Conservation (phyloP, 371 early-diverging fungal genomes). For the Mortierella sp. region DNA sequence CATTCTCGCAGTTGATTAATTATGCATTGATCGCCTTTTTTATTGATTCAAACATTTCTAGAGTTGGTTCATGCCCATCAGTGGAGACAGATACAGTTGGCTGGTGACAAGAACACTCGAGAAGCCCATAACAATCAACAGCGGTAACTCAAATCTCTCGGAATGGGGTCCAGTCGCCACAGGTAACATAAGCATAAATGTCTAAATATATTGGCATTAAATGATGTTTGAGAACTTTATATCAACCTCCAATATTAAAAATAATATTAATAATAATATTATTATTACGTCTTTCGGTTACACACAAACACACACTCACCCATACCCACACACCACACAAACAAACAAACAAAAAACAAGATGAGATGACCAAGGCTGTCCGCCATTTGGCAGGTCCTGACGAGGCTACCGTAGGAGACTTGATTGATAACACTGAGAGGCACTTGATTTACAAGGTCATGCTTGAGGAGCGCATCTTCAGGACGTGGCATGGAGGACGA, state of each 20-base stretch:
- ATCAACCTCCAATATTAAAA: no score
- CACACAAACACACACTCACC: no score
- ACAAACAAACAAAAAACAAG: neutral
- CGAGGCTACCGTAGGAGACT: conserved; percentile 18
- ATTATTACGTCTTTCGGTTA: no score
- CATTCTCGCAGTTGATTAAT: no score
- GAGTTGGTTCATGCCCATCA: conserved; percentile 33
- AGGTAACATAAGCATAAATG: conserved; percentile 4
- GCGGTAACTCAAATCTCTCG: conserved; percentile 10
- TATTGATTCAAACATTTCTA: neutral
- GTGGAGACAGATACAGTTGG: conserved; percentile 34
- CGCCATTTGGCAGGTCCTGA: conserved; percentile 19
- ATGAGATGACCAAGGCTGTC: conserved; percentile 33
- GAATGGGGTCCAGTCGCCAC: conserved; percentile 36
- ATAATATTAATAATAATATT: no score
- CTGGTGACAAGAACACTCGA: conserved; percentile 25
- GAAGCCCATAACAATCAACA: conserved; percentile 4
- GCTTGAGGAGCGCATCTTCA: conserved; percentile 25
- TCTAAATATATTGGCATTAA: no score
- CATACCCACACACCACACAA: neutral
- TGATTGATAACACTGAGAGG: conserved; percentile 20
- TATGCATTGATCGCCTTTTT: neutral
- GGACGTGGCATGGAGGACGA: conserved; percentile 26
- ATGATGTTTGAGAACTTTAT: no score
- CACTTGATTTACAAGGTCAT: conserved; percentile 27